Percentiles rank a stretch among this genome's conserved stretches.
These are phyloP conservation scores for Aspergillus mulundensis DNA, from an alignment of 495 filamentous ascomycete genomes.

Conservation along the genomic window DNA sequence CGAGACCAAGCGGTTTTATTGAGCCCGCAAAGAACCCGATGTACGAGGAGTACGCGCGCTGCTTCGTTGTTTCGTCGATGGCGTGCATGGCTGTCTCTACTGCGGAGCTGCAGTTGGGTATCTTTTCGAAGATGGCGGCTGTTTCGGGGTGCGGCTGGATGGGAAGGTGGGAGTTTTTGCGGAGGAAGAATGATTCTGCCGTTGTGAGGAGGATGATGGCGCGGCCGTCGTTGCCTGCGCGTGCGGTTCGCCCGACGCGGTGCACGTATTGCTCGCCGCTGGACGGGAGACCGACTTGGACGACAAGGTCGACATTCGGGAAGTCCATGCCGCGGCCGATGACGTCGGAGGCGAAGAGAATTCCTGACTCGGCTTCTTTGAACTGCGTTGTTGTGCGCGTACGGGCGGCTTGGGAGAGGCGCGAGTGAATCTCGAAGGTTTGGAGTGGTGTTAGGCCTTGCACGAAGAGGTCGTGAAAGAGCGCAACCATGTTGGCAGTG, in stretches of 20 bases:
- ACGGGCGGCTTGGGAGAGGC: constrained; percentile 53
- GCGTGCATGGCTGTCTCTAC: constrained; percentile 33
- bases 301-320: constrained; percentile 84
- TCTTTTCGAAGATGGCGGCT: constrained; percentile 30
- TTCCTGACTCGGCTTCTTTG: constrained; percentile 49
- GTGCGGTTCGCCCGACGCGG: constrained; percentile 69
- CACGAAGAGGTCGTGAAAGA: constrained; percentile 48
- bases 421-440: constrained; percentile 57
- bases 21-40: constrained; percentile 48
- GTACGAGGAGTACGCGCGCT: constrained; percentile 54
- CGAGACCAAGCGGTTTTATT: constrained; percentile 35
- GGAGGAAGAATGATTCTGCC: constrained; percentile 57
- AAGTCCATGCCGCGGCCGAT: constrained; percentile 87
- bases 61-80: constrained; percentile 46
- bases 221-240: constrained; percentile 64
- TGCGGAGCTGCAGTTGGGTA: constrained; percentile 14
- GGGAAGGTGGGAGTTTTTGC: constrained; percentile 48
- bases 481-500: constrained; percentile 59
- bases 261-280: constrained; percentile 83
- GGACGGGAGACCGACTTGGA: constrained; percentile 73
- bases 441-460: constrained; percentile 39
- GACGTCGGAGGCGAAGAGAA: constrained; percentile 67
- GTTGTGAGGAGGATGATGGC: constrained; percentile 61
- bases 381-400: constrained; percentile 58
- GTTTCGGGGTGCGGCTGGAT: constrained; percentile 50